Evolutionary conservation across 495 filamentous ascomycete species (phyloP).

Genomic region (Massariosphaeria phaeospora): DNA sequence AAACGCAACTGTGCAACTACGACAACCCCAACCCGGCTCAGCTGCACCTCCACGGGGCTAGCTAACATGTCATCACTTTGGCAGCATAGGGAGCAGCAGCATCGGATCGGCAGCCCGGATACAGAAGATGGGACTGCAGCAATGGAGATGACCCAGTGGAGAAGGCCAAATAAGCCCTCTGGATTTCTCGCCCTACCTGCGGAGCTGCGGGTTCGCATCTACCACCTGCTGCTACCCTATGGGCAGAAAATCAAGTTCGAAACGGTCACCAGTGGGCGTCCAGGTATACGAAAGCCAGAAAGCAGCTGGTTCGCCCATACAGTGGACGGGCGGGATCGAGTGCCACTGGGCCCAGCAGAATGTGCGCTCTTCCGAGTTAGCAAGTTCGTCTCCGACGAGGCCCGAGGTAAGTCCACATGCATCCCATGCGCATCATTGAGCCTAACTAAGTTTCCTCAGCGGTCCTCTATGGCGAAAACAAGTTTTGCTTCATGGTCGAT

Average conservation of each 20-base stretch:
- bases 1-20: too few species aligned
- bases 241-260: neutral
- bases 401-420: neutral
- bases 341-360: neutral
- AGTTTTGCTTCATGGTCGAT: slow-evolving; percentile 10
- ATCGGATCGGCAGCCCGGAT: too few species aligned
- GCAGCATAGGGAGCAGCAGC: too few species aligned
- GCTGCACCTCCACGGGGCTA: too few species aligned
- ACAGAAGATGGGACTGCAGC: too few species aligned
- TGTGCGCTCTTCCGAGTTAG: slow-evolving; percentile 7
- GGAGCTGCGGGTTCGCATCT: slow-evolving; percentile 10
- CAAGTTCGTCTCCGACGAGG: slow-evolving; percentile 7
- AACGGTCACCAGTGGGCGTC: neutral
- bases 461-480: slow-evolving; percentile 17
- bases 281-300: neutral
- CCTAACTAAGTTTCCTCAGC: neutral
- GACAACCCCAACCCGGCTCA: too few species aligned
- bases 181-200: slow-evolving; percentile 14
- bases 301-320: neutral
- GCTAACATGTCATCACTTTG: too few species aligned
- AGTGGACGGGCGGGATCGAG: neutral
- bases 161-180: neutral
- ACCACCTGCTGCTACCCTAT: neutral
- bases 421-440: neutral
- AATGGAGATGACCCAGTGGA: too few species aligned